Base-by-base conservation (phyloP, 140 eudicot genomes). In the Stevia rebaudiana region DNA sequence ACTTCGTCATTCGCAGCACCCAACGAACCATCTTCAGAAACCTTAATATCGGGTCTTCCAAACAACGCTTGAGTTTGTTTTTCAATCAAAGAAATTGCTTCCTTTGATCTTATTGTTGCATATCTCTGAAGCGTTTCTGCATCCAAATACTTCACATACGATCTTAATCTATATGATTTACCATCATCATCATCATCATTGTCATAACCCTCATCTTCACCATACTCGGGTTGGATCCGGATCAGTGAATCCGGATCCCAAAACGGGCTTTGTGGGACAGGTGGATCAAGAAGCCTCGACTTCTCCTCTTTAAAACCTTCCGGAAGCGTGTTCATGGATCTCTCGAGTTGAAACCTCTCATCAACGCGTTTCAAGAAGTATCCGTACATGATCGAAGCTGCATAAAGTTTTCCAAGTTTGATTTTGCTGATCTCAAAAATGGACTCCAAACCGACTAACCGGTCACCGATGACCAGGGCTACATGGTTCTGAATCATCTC, bases 371-470 rank as follows among this genome's bases (percentile, higher is more conserved):
- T 85, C 48, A 92, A 79, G 76, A 92, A 92, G 68, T 92, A 92
- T 4, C 98, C 98, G 5, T 92, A 92, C 95, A 92, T 92, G 44
- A 88, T 83, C 6, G 98, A 88, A 22, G 98, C 98, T 13, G 98
- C 98, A 63, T 92, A 92, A 3, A 92, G 75, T 62, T 92, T 92
- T 15, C 98, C 98, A n/a, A 92, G 95, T 73, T 92, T 92, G 16
- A 92, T 72, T 69, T 92, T 92, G 74, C 90, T 88, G 54, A 92
- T 85, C 72, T 92, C 88, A 5, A 92, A 75, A 10, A 80, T 36
- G 24, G 78, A 71, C 41, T 88, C 77, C 13, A 88, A 57, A 13
- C 95, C 94, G 54, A 88, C 95, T 0, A 61, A 61, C 11, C 97
- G 86, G 42, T 83, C 97, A 19, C 99, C 94, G 5, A 88, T 63